These are phyloP conservation scores for Pyrenochaeta sp. DNA, from an alignment of 2,329 filamentous ascomycete genomes.

Conservation along the genomic window DNA sequence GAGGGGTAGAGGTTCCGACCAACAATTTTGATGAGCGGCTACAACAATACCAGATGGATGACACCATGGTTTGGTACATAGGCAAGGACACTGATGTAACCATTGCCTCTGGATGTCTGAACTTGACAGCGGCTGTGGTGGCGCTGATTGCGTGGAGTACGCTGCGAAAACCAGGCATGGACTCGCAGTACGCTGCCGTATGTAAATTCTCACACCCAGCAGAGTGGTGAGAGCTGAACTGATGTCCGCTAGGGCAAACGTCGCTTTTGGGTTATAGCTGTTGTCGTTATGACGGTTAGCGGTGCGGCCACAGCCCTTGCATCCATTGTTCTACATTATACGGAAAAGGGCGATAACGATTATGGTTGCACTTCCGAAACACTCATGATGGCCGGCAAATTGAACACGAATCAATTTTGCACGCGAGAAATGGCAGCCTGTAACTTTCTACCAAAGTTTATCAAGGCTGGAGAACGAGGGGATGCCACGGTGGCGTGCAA, in stretches of 20 bases:
- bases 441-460: constrained; percentile 27
- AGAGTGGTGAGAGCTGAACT: constrained; percentile 1
- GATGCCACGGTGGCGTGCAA: constrained; percentile 32
- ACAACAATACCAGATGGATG: constrained; percentile 26
- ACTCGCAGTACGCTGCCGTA: constrained; percentile 33
- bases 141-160: constrained; percentile 35
- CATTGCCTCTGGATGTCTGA: constrained; percentile 36
- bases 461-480: constrained; percentile 17
- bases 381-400: constrained; percentile 24
- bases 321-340: constrained; percentile 35
- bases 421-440: constrained; percentile 39
- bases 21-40: constrained; percentile 24
- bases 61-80: constrained; percentile 38
- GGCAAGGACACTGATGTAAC: constrained; percentile 34
- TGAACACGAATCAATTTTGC: constrained; percentile 38
- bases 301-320: constrained; percentile 29
- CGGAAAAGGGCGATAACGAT: constrained; percentile 30
- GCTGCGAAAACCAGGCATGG: constrained; percentile 33
- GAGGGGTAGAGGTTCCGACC: constrained; percentile 27
- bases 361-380: constrained; percentile 36
- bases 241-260: constrained; percentile 27
- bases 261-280: constrained; percentile 36
- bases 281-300: constrained; percentile 25
- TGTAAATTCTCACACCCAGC: constrained; percentile 3
- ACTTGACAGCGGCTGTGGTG: constrained; percentile 31